A percentile compares a stretch with the other conserved stretches of the same genome.
Conservation (phyloP, 1,139 yeast genomes). For the Geotrichum candidum region DNA sequence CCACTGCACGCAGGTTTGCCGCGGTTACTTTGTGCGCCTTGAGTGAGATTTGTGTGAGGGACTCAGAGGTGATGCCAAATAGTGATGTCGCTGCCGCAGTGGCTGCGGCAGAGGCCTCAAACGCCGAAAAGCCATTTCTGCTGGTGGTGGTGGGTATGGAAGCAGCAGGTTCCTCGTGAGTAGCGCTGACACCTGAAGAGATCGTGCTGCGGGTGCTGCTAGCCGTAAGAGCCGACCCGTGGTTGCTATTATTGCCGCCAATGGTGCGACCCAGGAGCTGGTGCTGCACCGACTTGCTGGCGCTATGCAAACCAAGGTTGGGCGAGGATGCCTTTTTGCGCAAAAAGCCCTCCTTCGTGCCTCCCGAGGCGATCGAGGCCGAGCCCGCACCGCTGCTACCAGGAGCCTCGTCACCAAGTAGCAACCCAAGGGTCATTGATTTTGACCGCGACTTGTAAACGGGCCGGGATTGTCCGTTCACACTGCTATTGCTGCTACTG, state of each 20-base stretch:
- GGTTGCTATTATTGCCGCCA: background rate
- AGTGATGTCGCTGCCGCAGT: slow-evolving; percentile 12
- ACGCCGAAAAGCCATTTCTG: slow-evolving; percentile 4
- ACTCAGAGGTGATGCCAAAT: background rate
- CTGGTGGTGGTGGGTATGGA: background rate
- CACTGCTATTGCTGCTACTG: background rate
- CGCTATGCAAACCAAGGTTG: background rate
- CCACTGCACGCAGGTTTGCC: background rate
- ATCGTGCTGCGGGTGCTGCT: background rate
- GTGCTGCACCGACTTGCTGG: background rate
- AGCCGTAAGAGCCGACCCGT: background rate
- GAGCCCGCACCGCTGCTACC: background rate
- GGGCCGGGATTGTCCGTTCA: background rate
- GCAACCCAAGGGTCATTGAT: background rate
- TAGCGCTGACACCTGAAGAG: background rate
- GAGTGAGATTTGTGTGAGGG: background rate
- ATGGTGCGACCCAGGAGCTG: background rate
- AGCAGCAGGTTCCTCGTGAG: background rate
- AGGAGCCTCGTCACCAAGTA: background rate
- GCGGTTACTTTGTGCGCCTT: background rate
- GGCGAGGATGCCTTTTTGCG: background rate
- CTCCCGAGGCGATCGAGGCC: background rate
- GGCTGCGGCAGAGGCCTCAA: slow-evolving; percentile 6
- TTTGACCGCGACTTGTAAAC: background rate
- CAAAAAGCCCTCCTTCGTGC: background rate